Evolutionary conservation across 176 grass and related monocot genomes (phyloP), one percentile per base, ranked within the genome.

Genomic region (Elaeis guineensis): DNA sequence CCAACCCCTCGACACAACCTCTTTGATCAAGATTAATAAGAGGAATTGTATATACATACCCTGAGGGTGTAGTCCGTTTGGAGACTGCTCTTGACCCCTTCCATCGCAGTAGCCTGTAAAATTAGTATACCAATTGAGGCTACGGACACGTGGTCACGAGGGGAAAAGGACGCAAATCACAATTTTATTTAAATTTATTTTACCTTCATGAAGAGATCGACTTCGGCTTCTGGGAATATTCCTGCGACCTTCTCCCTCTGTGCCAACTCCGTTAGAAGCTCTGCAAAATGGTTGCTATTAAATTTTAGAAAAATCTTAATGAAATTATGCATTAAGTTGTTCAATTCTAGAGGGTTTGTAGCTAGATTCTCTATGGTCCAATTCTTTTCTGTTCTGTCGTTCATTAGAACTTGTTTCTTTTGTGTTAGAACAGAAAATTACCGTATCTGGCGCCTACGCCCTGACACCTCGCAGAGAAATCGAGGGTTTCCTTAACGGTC

Each of bases 201-300:
- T 72, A 97, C 93, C 87, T 98, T 98, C 93, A 98, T 98, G 65
- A 98, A 98, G 52, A 98, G 80, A 72, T 98, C 93, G 4, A 98
- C 93, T 58, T 98, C 93, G 1, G 93, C 59, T 70, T 98, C 93
- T 6, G 93, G 93, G 51, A 86, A 62, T 66, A 98, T 98, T 55
- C 93, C 73, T 48, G 79, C 80, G 50, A 73, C 73, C 58, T 89
- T 85, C 81, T 98, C 93, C 77, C 93, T 79, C 76, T 82, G 77
- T 16, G 88, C 20, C 28, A 98, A 56, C 79, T 98, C 93, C 5
- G 93, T 77, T 61, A 98, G 77, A 17, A 98, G 88, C 66, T 98
- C 92, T 44, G 3, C 35, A 14, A 9, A 14, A 3, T 44, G 8
- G 11, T 44, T 44, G 35, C 12, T 44, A 12, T 14, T 12, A 44